Percentiles rank a stretch among this genome's conserved stretches.
These are phyloP conservation scores for Poa annua DNA, from an alignment of 176 grass and related monocot species.

Conservation along the genomic window DNA sequence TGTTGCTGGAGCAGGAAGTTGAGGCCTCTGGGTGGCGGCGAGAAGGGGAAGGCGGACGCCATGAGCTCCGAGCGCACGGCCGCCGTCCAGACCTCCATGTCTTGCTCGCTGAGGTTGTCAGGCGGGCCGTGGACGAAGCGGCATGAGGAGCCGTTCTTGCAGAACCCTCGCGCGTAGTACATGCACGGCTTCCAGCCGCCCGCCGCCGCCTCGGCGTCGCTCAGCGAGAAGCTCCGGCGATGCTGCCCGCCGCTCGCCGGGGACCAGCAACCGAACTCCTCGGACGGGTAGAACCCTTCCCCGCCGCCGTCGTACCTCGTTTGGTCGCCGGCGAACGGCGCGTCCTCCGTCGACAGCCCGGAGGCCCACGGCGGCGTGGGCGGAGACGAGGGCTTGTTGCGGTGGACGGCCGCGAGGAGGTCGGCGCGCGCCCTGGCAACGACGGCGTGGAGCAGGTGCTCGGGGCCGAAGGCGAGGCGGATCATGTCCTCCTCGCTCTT, in stretches of 20 bases:
- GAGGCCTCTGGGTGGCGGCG: conserved; percentile 47
- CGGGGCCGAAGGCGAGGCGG: conserved; percentile 78
- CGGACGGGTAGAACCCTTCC: conserved; percentile 4
- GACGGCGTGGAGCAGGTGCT: conserved; percentile 63
- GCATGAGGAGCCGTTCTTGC: conserved; percentile 60
- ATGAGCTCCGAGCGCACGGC: conserved; percentile 54
- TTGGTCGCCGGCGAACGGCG: conserved; percentile 26
- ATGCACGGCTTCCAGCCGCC: conserved; percentile 52
- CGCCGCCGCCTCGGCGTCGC: conserved; percentile 32
- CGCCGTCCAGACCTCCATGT: conserved; percentile 35
- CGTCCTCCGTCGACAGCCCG: not conserved
- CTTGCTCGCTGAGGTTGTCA: conserved; percentile 48
- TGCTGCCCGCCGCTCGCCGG: not conserved
- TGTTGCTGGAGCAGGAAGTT: conserved; percentile 55
- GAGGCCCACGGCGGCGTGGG: not conserved
- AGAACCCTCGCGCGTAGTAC: conserved; percentile 60
- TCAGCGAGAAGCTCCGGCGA: conserved; percentile 43
- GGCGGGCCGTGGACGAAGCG: conserved; percentile 51
- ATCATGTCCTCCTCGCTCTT: conserved; percentile 76
- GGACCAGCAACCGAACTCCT: conserved; percentile 51
- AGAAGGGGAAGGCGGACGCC: conserved; percentile 70
- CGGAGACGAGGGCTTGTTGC: conserved; percentile 3
- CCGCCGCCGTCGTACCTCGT: conserved; percentile 23
- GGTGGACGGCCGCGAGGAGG: conserved; percentile 46
- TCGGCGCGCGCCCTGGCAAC: conserved; percentile 58